These are phyloP conservation scores for Artemisia annua DNA, from an alignment of 129 eudicot genomes.

Conservation along the genomic window DNA sequence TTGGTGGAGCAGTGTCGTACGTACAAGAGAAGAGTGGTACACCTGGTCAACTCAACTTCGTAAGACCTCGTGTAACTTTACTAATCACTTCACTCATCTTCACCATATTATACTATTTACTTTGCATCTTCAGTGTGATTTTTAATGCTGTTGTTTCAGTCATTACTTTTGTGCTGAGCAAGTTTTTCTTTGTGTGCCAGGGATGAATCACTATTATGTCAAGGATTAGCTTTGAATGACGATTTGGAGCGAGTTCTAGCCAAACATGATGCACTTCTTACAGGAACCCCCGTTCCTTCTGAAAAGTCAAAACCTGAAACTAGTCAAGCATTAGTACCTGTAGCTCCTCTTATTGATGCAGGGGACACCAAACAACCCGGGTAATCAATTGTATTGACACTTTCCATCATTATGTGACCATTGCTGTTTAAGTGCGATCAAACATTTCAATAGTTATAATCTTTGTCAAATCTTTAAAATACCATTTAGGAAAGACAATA, in stretches of 20 bases:
- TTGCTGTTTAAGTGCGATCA: not conserved
- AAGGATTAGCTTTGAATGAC: constrained; percentile 92
- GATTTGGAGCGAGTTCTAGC: constrained; percentile 76
- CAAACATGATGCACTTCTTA: constrained; percentile 75
- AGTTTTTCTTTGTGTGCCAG: constrained; percentile 31
- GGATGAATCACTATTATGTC: constrained; percentile 84
- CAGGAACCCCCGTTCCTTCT: constrained; percentile 34
- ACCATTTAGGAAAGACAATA: not conserved
- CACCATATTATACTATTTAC: not conserved
- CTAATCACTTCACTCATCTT: not conserved
- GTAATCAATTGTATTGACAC: constrained; percentile 33
- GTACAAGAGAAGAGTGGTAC: constrained; percentile 93
- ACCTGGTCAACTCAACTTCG: constrained; percentile 97
- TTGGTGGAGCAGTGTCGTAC: constrained; percentile 95
- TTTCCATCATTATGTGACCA: not conserved
- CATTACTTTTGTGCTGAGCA: not conserved
- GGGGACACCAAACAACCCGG: constrained; percentile 53
- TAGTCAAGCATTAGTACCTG: constrained; percentile 51
- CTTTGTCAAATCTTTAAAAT: not conserved
- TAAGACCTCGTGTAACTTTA: constrained; percentile 48
- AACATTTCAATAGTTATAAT: not conserved
- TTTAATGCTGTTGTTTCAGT: not conserved
- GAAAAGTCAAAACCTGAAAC: constrained; percentile 48
- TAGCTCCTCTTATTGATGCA: constrained; percentile 76
- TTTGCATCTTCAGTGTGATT: not conserved